phyloP scores from a whole-genome alignment of 371 early-diverging fungal species.

The Rhizopus delemar region DNA sequence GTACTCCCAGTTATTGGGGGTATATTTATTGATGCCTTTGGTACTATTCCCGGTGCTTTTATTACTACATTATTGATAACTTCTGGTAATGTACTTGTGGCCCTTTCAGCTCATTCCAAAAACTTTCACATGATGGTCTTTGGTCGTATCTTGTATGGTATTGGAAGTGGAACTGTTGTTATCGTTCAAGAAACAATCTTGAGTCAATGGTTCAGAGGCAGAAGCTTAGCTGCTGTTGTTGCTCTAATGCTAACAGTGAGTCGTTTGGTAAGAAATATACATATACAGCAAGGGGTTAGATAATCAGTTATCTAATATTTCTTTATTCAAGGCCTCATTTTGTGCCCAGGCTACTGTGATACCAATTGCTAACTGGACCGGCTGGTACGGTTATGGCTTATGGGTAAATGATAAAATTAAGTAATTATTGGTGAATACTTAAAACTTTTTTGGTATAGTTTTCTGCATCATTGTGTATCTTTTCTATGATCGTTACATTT shows the following conservation, averaged over 20 bases:
- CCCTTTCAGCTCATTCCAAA: conserved; percentile 50
- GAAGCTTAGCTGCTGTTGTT: conserved; percentile 57
- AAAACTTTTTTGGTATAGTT: conserved; percentile 25
- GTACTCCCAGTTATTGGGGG: conserved; percentile 65
- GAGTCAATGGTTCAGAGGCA: conserved; percentile 69
- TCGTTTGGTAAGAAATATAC: conserved; percentile 42
- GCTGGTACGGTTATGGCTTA: conserved; percentile 67
- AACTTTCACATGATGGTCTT: conserved; percentile 59
- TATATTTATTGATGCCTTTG: conserved; percentile 66
- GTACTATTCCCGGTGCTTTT: conserved; percentile 59
- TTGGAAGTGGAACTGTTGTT: conserved; percentile 66
- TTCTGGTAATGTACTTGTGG: conserved; percentile 58
- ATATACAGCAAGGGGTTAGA: not conserved
- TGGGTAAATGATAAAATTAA: conserved; percentile 46
- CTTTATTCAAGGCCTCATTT: conserved; percentile 45
- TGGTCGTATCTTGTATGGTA: conserved; percentile 65
- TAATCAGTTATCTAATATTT: not conserved
- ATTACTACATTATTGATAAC: conserved; percentile 59
- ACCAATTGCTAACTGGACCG: conserved; percentile 57
- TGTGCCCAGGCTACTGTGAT: conserved; percentile 62
- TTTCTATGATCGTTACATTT: conserved; percentile 63
- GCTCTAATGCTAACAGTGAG: conserved; percentile 67
- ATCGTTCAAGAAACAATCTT: conserved; percentile 70
- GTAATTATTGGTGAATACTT: not conserved
- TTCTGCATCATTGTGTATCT: conserved; percentile 56